Evolutionary conservation across 768 basidiomycete genomes (phyloP), one percentile per base, ranked within the genome.

Genomic region (Pholiota microspora): DNA sequence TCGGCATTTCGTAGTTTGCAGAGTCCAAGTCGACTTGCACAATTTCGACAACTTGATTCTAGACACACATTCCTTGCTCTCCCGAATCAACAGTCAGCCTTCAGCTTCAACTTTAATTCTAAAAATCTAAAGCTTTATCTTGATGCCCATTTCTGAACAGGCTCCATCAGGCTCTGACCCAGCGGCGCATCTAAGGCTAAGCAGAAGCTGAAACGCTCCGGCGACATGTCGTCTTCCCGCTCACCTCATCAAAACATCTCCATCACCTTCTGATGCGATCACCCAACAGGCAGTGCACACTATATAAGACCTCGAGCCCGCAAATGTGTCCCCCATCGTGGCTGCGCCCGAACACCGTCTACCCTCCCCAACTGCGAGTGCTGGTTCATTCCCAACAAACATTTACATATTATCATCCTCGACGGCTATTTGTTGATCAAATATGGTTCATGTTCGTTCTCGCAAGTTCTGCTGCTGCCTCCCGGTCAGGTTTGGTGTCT

Each of bases 401-500:
- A 42, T 40, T 60, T 38, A 48, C 48, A 51, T 63, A n/a, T 54
- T 51, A 63, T 53, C 57, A 61, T 58, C 42, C 16, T 12, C 21
- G 40, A 42, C 40, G 18, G 18, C 40, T 58, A 60, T 67, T 65
- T 63, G 59, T 66, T 67, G 64, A 64, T 62, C 64, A 60, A 75
- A 68, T 54, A 81, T 82, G 80, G 55, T 60, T 49, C 71, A 77
- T 70, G 73, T 80, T 61, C 79, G 75, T 56, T 77, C 79, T 16
- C 78, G 77, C 59, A 82, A 71, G 62, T 85, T 85, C 68, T 84
- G 81, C 69, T 83, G 79, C 69, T 85, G 82, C 70, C 75, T 85
- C 63, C 85, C 83, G 25, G 84, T 85, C 65, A 77, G 84, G 61
- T 73, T 83, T 51, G 83, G 84, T 56, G 82, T 85, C 38, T 81